Evolutionary conservation across 768 basidiomycete species (phyloP).

Genomic region (Tylopilus intermedius): DNA sequence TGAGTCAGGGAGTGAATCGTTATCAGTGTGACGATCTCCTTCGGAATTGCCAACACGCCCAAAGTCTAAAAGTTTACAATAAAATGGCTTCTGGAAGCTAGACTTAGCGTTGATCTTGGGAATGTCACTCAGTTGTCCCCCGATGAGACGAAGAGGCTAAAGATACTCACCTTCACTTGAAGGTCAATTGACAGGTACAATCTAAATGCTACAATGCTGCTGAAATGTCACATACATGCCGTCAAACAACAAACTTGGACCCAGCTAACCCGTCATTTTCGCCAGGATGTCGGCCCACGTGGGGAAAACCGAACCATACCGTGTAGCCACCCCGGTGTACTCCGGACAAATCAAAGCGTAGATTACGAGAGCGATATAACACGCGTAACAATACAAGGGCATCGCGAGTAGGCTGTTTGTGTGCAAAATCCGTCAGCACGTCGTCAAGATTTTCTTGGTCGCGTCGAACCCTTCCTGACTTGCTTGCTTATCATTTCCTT

Average conservation of each 20-base stretch:
- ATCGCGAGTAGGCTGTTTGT: conserved; percentile 4
- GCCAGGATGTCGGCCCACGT: background rate
- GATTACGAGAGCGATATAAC: conserved; percentile 7
- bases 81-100: background rate
- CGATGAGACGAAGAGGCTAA: background rate
- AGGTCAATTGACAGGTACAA: background rate
- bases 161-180: background rate
- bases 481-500: conserved; percentile 32
- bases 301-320: background rate
- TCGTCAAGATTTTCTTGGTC: conserved; percentile 25
- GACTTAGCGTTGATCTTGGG: background rate
- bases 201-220: background rate
- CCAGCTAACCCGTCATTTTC: no score
- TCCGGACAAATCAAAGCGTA: conserved; percentile 4
- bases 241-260: background rate
- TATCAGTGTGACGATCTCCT: background rate
- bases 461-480: conserved; percentile 18
- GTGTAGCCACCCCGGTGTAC: background rate
- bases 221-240: background rate
- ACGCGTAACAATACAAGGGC: conserved; percentile 16
- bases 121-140: background rate
- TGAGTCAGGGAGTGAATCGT: no score
- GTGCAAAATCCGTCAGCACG: conserved; percentile 2
- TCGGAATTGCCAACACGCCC: background rate
- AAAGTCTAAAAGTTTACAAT: background rate